A percentile compares a stretch with the other conserved stretches of the same genome.
phyloP scores from a whole-genome alignment of 768 basidiomycete species.

The Zangia roseola region DNA sequence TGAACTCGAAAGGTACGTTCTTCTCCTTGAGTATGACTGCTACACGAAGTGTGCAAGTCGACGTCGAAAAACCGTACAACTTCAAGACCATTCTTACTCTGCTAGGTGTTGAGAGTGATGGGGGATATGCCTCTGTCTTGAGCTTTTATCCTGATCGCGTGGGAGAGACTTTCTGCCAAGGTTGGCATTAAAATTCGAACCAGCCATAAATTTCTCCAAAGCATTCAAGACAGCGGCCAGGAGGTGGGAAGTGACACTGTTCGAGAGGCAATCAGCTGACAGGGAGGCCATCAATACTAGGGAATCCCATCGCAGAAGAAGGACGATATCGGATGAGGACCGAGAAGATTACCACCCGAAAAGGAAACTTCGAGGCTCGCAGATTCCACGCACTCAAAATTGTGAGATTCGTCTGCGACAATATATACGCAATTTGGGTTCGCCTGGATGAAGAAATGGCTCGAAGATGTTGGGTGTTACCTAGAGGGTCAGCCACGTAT shows the following conservation, averaged over 20 bases:
- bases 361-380: neutral
- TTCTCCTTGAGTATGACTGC: conserved; percentile 52
- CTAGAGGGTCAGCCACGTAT: too few relatives aligned
- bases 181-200: neutral
- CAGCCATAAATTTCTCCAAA: neutral
- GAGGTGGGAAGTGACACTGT: neutral
- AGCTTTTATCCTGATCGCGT: conserved; percentile 10
- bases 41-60: conserved; percentile 53
- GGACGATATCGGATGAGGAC: neutral
- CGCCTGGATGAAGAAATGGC: too few relatives aligned
- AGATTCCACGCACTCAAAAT: too few relatives aligned
- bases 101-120: neutral
- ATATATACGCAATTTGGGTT: too few relatives aligned
- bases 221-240: neutral
- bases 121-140: neutral
- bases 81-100: conserved; percentile 18
- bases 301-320: neutral
- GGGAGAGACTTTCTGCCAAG: neutral
- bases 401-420: neutral
- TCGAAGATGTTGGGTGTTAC: too few relatives aligned
- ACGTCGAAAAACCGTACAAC: conserved; percentile 22
- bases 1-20: conserved; percentile 51
- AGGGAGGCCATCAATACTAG: neutral
- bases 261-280: conserved; percentile 1
- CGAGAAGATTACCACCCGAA: neutral